Base-by-base conservation (phyloP, 179 eudicot genomes). In the Amaranthus tricolor region DNA sequence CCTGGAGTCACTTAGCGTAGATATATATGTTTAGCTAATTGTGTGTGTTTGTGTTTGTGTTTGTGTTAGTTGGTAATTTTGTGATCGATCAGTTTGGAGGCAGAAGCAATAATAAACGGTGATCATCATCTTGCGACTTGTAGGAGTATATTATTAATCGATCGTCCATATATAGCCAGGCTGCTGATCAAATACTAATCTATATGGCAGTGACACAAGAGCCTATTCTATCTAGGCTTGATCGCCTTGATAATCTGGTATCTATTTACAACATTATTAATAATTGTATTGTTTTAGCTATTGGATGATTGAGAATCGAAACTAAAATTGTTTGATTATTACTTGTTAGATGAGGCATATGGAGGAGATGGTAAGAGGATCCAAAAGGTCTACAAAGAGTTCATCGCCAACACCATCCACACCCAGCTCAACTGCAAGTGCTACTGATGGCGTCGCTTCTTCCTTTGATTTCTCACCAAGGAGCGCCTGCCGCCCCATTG, bases 241-340 rank as follows among this genome's bases (percentile, higher is more conserved):
- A 85, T 61, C 90, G 88, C 16, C 85, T 89, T 13, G 90, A 89
- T 57, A 79, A 81, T 64, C 81, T 89, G 76, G 90, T 89, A 74
- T 62, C 85, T 82, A 12, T 31, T 10, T 24, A 21, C 43, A 5
- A 40, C 14, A 8, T 19, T n/a, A 7, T 14, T 53, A 1, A 2
- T 53, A 4, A 16, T 14, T 19, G 8, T 7, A 57, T 17, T 13
- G 6, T 57, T 66, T 17, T 45, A 45, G 8, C 12, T 24, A 13
- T 47, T 21, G 24, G 9, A 19, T 3, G 7, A 71, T 9, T 58
- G 40, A 17, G 20, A 12, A 24, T 24, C 31, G 31, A 24, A 31
- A 31, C 4, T 31, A 31, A 31, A 31, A 43, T 48, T 45, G 19
- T 20, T 20, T 57, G 50, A n/a, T 6, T 16, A 14, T 47, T 44